These are phyloP conservation scores for Populus hybrid DNA, from an alignment of 441 rosid genomes.

Conservation along the genomic window DNA sequence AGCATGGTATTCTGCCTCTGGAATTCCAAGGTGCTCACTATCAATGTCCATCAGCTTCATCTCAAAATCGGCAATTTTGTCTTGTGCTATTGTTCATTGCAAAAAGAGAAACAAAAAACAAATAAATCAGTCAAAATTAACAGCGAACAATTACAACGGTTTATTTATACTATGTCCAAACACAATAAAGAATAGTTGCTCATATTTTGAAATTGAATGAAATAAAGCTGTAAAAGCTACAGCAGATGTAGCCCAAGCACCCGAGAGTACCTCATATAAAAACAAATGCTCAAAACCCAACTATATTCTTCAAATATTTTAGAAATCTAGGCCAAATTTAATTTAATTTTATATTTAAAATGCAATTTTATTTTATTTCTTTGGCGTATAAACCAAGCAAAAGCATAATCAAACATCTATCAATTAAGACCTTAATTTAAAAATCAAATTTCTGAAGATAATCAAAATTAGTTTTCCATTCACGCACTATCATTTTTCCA, in stretches of 20 bases:
- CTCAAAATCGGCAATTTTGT: conserved; percentile 90
- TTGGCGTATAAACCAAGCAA: not conserved
- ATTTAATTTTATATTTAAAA: not conserved
- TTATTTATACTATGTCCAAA: not conserved
- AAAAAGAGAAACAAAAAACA: not conserved
- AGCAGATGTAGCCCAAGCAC: not conserved
- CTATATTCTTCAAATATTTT: not conserved
- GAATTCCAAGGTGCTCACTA: conserved; percentile 95
- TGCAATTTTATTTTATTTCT: not conserved
- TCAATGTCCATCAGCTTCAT: conserved; percentile 98
- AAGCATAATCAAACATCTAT: not conserved
- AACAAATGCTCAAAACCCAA: not conserved
- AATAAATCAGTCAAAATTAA: not conserved
- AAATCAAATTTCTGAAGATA: not conserved
- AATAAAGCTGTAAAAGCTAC: not conserved
- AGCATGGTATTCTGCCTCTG: conserved; percentile 94
- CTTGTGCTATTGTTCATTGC: conserved; percentile 57
- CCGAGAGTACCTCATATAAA: not conserved
- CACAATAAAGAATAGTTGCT: not conserved
- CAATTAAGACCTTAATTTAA: not conserved
- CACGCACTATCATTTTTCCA: not conserved
- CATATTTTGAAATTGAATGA: not conserved
- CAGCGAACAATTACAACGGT: not conserved
- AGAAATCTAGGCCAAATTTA: not conserved
- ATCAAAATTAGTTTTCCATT: not conserved